Evolutionary conservation across 208 protist genomes (phyloP).

Genomic region (Willaertia magna): DNA sequence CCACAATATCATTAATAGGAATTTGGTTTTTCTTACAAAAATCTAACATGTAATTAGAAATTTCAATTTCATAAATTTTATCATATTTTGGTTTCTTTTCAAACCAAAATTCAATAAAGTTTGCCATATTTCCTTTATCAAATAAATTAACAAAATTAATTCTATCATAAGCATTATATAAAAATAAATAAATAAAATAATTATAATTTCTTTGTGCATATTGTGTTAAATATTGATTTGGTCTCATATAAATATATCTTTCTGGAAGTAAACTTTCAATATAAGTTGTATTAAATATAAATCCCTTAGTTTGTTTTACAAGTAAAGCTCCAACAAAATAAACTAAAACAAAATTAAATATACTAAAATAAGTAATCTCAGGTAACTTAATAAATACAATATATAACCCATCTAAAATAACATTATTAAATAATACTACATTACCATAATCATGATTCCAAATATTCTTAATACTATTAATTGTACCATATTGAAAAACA

Average conservation of each 20-base stretch:
- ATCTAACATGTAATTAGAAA: too few species aligned
- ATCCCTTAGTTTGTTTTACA: neutral
- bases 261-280: neutral
- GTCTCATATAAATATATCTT: neutral
- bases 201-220: neutral
- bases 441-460: neutral
- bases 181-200: neutral
- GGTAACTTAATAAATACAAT: neutral
- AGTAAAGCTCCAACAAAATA: too few species aligned
- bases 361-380: neutral
- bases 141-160: neutral
- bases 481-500: neutral
- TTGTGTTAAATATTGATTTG: neutral
- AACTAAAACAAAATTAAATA: neutral
- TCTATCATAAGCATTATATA: neutral
- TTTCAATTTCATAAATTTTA: too few species aligned
- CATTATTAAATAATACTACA: neutral
- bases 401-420: neutral
- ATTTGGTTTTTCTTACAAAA: too few species aligned
- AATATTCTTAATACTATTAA: neutral
- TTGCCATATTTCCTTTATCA: neutral
- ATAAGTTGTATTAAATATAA: neutral
- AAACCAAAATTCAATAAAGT: neutral
- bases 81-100: too few species aligned
- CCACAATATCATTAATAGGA: too few species aligned